phyloP scores from a whole-genome alignment of 345 rosid species.

The Gossypium arboreum region DNA sequence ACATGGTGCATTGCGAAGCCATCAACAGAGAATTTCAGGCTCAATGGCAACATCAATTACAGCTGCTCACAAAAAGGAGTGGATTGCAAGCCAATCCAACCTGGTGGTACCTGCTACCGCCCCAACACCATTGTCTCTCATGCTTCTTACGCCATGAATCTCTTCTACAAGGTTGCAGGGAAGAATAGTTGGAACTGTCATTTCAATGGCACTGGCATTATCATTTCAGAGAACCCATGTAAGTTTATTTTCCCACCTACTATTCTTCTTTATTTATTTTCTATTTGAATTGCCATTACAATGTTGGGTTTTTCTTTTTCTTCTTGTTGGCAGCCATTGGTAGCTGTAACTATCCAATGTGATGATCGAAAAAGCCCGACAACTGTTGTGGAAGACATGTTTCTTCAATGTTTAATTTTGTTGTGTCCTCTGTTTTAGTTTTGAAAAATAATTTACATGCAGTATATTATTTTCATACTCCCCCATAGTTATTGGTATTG shows the following conservation, averaged over 20 bases:
- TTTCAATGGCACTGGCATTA: slow-evolving; percentile 28
- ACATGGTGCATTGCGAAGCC: slow-evolving; percentile 30
- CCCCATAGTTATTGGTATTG: background rate
- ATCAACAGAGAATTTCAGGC: slow-evolving; percentile 7
- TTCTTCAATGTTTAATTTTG: background rate
- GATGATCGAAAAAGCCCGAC: background rate
- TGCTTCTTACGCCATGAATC: slow-evolving; percentile 42
- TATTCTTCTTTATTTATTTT: background rate
- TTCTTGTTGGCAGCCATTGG: slow-evolving; percentile 2
- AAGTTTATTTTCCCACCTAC: background rate
- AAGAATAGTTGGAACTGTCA: slow-evolving; percentile 27
- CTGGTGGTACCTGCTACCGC: slow-evolving; percentile 32
- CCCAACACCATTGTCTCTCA: slow-evolving; percentile 25
- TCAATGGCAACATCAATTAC: slow-evolving; percentile 28
- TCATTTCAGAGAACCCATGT: slow-evolving; percentile 27
- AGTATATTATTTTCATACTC: background rate
- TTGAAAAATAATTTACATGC: background rate
- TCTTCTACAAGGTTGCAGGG: slow-evolving; percentile 29
- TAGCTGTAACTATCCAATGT: background rate
- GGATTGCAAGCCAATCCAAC: slow-evolving; percentile 36
- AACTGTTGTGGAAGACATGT: background rate
- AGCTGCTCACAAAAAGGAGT: slow-evolving; percentile 31
- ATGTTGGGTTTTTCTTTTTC: background rate
- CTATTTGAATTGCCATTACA: background rate
- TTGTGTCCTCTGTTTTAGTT: background rate